phyloP scores from a whole-genome alignment of 2,329 filamentous ascomycete species.

The Fusarium abutilonis region DNA sequence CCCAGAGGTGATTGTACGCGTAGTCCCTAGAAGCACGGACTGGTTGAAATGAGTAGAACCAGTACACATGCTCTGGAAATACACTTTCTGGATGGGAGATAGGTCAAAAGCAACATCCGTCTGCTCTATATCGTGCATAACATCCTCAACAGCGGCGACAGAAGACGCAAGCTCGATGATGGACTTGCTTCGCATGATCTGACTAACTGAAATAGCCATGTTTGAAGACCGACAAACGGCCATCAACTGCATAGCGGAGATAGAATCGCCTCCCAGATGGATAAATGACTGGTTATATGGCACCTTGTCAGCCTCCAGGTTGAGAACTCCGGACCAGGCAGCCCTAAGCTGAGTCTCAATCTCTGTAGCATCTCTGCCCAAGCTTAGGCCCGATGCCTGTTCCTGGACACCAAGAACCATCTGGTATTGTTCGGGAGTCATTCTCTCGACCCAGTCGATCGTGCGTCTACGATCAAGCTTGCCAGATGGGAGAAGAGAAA shows the following conservation, averaged over 20 bases:
- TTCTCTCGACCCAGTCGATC: slow-evolving; percentile 12
- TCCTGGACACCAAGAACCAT: slow-evolving; percentile 16
- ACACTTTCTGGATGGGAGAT: slow-evolving; percentile 25
- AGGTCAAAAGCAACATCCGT: slow-evolving; percentile 8
- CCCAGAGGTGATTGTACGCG: background rate
- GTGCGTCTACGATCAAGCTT: slow-evolving; percentile 27
- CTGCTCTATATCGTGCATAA: slow-evolving; percentile 5
- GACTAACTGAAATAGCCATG: slow-evolving; percentile 28
- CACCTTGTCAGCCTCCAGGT: slow-evolving; percentile 4
- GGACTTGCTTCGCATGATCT: slow-evolving; percentile 39
- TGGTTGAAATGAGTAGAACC: slow-evolving; percentile 35
- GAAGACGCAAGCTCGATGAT: slow-evolving; percentile 33
- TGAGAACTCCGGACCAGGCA: slow-evolving; percentile 27
- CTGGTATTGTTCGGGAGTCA: slow-evolving; percentile 16
- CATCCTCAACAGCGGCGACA: slow-evolving; percentile 1
- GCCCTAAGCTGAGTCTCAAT: slow-evolving; percentile 20
- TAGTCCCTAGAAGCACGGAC: slow-evolving; percentile 24
- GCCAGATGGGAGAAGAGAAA: slow-evolving; percentile 29
- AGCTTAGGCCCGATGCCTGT: background rate
- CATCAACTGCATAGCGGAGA: slow-evolving; percentile 39
- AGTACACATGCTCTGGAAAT: slow-evolving; percentile 15
- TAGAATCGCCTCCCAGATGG: slow-evolving; percentile 36
- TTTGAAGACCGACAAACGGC: slow-evolving; percentile 27
- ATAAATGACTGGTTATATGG: slow-evolving; percentile 34
- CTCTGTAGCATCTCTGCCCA: slow-evolving; percentile 18